Conservation (phyloP, 2,329 filamentous ascomycete species). For the Fusarium floridanum region DNA sequence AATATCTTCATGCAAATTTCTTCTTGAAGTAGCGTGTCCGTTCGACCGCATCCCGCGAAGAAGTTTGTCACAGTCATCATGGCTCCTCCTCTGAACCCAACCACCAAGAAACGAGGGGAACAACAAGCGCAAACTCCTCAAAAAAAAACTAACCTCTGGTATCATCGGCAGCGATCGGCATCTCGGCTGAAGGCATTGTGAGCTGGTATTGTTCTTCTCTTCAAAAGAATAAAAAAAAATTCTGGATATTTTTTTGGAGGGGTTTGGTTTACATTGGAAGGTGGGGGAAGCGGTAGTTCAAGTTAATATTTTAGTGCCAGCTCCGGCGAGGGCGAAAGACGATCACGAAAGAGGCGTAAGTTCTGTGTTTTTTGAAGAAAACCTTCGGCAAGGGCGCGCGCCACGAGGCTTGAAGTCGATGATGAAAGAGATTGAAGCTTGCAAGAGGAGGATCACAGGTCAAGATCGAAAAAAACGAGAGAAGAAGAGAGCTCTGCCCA, state of each 20-base stretch:
- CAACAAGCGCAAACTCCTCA: not conserved
- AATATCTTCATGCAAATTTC: not conserved
- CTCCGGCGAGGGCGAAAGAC: conserved; percentile 25
- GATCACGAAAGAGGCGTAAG: conserved; percentile 13
- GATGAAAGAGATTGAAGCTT: conserved; percentile 16
- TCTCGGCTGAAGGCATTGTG: conserved; percentile 55
- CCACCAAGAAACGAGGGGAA: not conserved
- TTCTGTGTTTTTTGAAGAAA: conserved; percentile 14
- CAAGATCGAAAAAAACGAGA: not conserved
- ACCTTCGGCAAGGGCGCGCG: conserved; percentile 22
- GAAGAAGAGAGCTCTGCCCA: not conserved
- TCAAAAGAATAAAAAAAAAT: conserved; percentile 22
- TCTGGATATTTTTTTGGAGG: conserved; percentile 28
- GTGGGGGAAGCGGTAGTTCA: conserved; percentile 23
- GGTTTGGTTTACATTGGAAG: conserved; percentile 25
- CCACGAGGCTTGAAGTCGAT: conserved; percentile 30
- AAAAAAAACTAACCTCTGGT: conserved; percentile 54
- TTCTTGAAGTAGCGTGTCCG: not conserved
- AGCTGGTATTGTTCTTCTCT: conserved; percentile 30
- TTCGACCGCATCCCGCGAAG: not conserved
- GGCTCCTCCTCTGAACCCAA: not conserved
- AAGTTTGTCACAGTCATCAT: conserved; percentile 21
- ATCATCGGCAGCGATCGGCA: conserved; percentile 61
- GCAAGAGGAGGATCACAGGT: conserved; percentile 16
- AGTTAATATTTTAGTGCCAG: conserved; percentile 20